A percentile compares a stretch with the other conserved stretches of the same genome.
Evolutionary conservation across 176 grass and related monocot species (phyloP).

Genomic region (Triticum aestivum): IWGSC_CS_RefSeq_v2.1 NC_057810.1:58968987-58969486

Average conservation of each 20-base stretch:
- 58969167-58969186: not conserved
- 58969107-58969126: not conserved
- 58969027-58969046: not conserved
- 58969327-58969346: not conserved
- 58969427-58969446: not conserved
- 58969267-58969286: not conserved
- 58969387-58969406: not conserved
- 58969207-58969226: not conserved
- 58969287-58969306: not conserved
- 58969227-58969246: not conserved
- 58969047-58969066: not conserved
- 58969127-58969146: not conserved
- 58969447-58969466: not conserved
- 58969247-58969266: not conserved
- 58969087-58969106: not conserved
- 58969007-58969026: not conserved
- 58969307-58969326: not conserved
- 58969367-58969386: not conserved
- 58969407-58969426: not conserved
- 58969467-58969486: not conserved
- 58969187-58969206: too few relatives aligned
- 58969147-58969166: not conserved
- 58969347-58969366: not conserved
- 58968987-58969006: not conserved
- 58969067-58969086: not conserved